These are phyloP conservation scores for Pascua sp. DNA, from an alignment of 1,284 basidiomycete species.

Conservation along the genomic window DNA sequence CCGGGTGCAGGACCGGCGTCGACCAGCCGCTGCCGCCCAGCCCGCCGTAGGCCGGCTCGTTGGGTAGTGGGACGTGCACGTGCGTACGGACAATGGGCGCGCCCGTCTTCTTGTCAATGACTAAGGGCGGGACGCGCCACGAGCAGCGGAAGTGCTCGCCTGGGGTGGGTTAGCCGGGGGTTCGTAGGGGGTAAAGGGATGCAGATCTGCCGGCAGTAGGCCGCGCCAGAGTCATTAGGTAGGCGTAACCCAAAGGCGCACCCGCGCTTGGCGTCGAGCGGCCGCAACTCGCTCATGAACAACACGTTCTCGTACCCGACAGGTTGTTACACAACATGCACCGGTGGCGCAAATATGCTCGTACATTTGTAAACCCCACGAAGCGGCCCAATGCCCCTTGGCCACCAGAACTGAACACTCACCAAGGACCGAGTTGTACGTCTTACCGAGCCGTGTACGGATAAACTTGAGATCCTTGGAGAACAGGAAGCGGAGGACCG, in stretches of 20 bases:
- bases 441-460: slow-evolving; percentile 86
- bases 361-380: background rate
- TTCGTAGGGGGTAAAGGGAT: too few species aligned
- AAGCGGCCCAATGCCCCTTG: background rate
- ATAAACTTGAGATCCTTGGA: slow-evolving; percentile 95
- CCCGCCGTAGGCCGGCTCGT: slow-evolving; percentile 44
- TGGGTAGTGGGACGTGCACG: slow-evolving; percentile 45
- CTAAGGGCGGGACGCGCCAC: slow-evolving; percentile 53
- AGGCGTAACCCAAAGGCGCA: too few species aligned
- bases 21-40: slow-evolving; percentile 44
- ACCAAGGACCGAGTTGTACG: slow-evolving; percentile 90
- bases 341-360: too few species aligned
- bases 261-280: too few species aligned
- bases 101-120: slow-evolving; percentile 44
- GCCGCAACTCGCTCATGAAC: too few species aligned
- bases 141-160: slow-evolving; percentile 83
- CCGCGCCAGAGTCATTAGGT: too few species aligned
- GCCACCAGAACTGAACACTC: slow-evolving; percentile 6
- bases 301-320: too few species aligned
- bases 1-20: slow-evolving; percentile 40
- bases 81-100: slow-evolving; percentile 49
- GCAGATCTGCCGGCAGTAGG: too few species aligned
- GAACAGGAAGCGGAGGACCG: slow-evolving; percentile 80
- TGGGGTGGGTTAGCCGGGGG: slow-evolving; percentile 4
- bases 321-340: too few species aligned